phyloP scores from a whole-genome alignment of 805 yeast species.

The Metschnikowia noctiluminum region DNA sequence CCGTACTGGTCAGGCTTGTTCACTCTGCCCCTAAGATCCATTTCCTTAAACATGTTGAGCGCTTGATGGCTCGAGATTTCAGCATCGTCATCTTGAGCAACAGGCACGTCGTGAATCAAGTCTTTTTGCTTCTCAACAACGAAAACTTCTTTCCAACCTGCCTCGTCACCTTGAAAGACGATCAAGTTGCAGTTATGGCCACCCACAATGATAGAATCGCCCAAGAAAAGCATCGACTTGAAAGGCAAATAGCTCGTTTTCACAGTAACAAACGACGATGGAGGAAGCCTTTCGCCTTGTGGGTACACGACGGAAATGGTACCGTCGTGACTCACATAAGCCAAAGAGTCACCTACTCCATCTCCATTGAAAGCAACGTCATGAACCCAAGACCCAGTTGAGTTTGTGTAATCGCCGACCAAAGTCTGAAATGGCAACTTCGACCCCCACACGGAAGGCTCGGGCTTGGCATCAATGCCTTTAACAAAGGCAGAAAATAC shows the following conservation, averaged over 20 bases:
- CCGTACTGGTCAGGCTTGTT: constrained; percentile 33
- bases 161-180: constrained; percentile 67
- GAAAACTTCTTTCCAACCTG: constrained; percentile 60
- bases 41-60: constrained; percentile 88
- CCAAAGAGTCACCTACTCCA: constrained; percentile 61
- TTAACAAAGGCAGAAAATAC: constrained; percentile 88
- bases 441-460: constrained; percentile 86
- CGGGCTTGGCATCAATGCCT: constrained; percentile 82
- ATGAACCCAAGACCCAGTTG: constrained; percentile 87
- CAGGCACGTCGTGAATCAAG: constrained; percentile 45
- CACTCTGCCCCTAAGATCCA: constrained; percentile 89
- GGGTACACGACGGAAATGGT: constrained; percentile 80
- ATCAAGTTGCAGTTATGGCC: constrained; percentile 93
- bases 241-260: constrained; percentile 76
- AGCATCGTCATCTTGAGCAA: constrained; percentile 43
- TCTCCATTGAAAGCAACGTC: constrained; percentile 81
- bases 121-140: constrained; percentile 50
- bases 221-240: constrained; percentile 66
- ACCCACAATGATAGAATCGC: constrained; percentile 71
- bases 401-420: constrained; percentile 70
- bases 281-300: constrained; percentile 60
- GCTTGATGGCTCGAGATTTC: constrained; percentile 72
- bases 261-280: constrained; percentile 54
- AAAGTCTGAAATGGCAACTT: constrained; percentile 91
- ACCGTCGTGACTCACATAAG: constrained; percentile 83